Evolutionary conservation across 1,284 basidiomycete species (phyloP).

Genomic region (Takashimella tepidaria): DNA sequence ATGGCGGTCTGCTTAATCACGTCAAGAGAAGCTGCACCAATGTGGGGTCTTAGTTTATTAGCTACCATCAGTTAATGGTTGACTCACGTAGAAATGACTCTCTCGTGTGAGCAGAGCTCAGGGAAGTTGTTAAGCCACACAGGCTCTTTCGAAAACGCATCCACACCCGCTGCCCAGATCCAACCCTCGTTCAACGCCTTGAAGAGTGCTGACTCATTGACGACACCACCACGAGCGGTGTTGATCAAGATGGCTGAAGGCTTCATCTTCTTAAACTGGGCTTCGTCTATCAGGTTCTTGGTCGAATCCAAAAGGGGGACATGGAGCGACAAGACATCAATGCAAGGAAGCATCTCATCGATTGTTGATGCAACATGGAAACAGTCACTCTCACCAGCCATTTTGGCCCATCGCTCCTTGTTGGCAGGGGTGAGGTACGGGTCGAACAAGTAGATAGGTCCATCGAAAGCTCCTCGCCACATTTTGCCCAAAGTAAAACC

Average conservation of each 20-base stretch:
- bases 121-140: not conserved
- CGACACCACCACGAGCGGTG: slow-evolving; percentile 28
- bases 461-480: slow-evolving; percentile 20
- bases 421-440: slow-evolving; percentile 7
- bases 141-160: slow-evolving; percentile 20
- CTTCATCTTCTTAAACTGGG: slow-evolving; percentile 20
- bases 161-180: slow-evolving; percentile 22
- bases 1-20: slow-evolving; percentile 9
- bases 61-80: not conserved
- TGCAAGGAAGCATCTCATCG: slow-evolving; percentile 14
- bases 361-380: slow-evolving; percentile 17
- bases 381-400: slow-evolving; percentile 13
- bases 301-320: slow-evolving; percentile 20
- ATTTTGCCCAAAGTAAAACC: slow-evolving; percentile 15
- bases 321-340: slow-evolving; percentile 26
- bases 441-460: slow-evolving; percentile 19
- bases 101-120: slow-evolving; percentile 5
- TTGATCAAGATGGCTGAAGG: slow-evolving; percentile 25
- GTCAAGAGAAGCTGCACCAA: slow-evolving; percentile 12
- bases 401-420: slow-evolving; percentile 18
- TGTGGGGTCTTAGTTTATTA: too few species aligned
- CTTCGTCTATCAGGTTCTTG: slow-evolving; percentile 13
- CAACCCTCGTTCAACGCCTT: slow-evolving; percentile 13
- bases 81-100: slow-evolving; percentile 12
- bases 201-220: slow-evolving; percentile 24